Percentiles rank a stretch among this genome's conserved stretches.
These are phyloP conservation scores for Trichoderma polysporum DNA, from an alignment of 2,329 filamentous ascomycete genomes.

Conservation along the genomic window DNA sequence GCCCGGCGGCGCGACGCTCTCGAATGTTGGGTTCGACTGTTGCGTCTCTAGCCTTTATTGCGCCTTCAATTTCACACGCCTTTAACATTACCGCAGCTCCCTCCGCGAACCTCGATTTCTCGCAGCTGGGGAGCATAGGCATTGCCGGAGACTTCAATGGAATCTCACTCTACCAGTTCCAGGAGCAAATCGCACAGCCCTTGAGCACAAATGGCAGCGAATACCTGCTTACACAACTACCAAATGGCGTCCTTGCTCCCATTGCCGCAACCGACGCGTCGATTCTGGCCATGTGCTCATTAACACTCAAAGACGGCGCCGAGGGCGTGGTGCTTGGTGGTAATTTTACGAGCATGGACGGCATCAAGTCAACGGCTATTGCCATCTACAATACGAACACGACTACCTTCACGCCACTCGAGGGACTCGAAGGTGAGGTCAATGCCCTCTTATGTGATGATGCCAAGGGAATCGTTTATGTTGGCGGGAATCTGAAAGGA, in stretches of 20 bases:
- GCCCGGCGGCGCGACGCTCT: slow-evolving; percentile 42
- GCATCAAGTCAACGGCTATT: slow-evolving; percentile 71
- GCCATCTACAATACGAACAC: slow-evolving; percentile 78
- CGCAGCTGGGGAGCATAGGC: slow-evolving; percentile 75
- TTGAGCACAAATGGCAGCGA: slow-evolving; percentile 75
- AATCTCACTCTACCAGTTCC: slow-evolving; percentile 84
- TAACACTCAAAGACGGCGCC: slow-evolving; percentile 65
- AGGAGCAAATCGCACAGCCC: slow-evolving; percentile 70
- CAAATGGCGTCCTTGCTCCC: slow-evolving; percentile 78
- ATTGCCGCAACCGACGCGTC: slow-evolving; percentile 77
- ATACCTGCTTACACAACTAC: slow-evolving; percentile 76
- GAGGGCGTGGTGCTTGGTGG: slow-evolving; percentile 83
- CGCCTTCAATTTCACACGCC: slow-evolving; percentile 46
- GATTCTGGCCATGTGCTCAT: slow-evolving; percentile 85
- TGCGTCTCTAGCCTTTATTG: slow-evolving; percentile 42
- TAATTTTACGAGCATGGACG: slow-evolving; percentile 90
- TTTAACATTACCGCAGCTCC: slow-evolving; percentile 63
- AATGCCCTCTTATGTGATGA: slow-evolving; percentile 80
- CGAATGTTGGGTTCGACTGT: slow-evolving; percentile 34
- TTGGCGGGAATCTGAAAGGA: slow-evolving; percentile 82
- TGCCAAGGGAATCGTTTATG: slow-evolving; percentile 75
- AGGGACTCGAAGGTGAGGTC: slow-evolving; percentile 81
- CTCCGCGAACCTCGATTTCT: slow-evolving; percentile 73
- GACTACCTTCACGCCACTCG: slow-evolving; percentile 67
- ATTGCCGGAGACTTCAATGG: slow-evolving; percentile 88